Base-by-base conservation (phyloP, 2,329 filamentous ascomycete species). In the Sclerotinia minor region DNA sequence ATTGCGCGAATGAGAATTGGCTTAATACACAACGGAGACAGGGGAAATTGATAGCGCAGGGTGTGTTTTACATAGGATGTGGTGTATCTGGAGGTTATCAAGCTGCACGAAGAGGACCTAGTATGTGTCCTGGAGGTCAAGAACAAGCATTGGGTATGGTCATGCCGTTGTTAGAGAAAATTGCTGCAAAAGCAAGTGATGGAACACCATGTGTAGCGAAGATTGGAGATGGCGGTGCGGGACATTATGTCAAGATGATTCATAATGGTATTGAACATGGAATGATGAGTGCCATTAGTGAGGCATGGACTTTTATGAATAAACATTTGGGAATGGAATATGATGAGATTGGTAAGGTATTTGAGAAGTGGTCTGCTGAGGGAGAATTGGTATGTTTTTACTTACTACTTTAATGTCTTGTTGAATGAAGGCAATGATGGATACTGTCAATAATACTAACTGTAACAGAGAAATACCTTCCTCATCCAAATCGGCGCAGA, bases 161-260 rank as follows among this genome's bases (percentile, higher is more conserved):
- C 0, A 79, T 91, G 71, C 88, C 89, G 0, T 79, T 91, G 17
- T 78, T 91, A 1, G 78, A 84, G 69, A 83, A 81, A 52, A 83
- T 90, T 57, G 84, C 88, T 0, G 88, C 88, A 0, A 89, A 88
- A 72, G 83, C 84, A 1, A 84, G 84, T 0, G 88, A 89, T 1
- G 83, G 84, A 1, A 89, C 89, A 0, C 89, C 92, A 75, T 91
- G 88, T 74, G 87, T 91, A 53, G 92, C 92, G 79, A 92, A 91
- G 87, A 83, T 91, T 3, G 89, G 89, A 0, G 83, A 84, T 2
- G 85, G 85, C 0, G 88, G 89, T 1, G 83, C 85, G 1, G 89
- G 89, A 0, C 89, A 92, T 76, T 92, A 88, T 73, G 87, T 91
- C 52, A 92, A 92, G 79, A 92, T 91, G 88, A 83, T 91, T 5